These are phyloP conservation scores for Xylariaceae sp. DNA, from an alignment of 2,329 filamentous ascomycete genomes.

Conservation along the genomic window DNA sequence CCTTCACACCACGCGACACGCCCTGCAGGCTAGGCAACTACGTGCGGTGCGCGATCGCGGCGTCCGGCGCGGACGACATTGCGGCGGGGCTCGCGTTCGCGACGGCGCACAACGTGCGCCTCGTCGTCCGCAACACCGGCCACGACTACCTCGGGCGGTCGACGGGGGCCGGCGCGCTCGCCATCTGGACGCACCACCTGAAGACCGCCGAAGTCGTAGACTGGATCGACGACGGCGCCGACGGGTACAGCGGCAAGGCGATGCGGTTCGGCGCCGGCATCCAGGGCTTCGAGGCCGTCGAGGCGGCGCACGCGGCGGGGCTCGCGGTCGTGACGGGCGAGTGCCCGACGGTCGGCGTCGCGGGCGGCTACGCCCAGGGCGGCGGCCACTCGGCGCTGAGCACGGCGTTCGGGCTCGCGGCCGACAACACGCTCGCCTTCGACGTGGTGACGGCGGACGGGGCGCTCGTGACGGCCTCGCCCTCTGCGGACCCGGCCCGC, in stretches of 20 bases:
- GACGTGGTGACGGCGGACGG: slow-evolving; percentile 12
- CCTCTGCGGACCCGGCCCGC: slow-evolving; percentile 31
- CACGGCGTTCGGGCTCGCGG: slow-evolving; percentile 34
- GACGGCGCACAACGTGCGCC: slow-evolving; percentile 37
- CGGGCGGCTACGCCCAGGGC: slow-evolving; percentile 36
- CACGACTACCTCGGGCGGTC: slow-evolving; percentile 53
- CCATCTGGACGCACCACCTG: slow-evolving; percentile 50
- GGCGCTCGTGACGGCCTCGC: slow-evolving; percentile 29
- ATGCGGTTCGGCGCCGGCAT: slow-evolving; percentile 30
- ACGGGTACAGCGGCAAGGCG: slow-evolving; percentile 3
- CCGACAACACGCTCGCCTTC: slow-evolving; percentile 31
- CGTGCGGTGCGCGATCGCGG: slow-evolving; percentile 27
- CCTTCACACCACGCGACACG: slow-evolving; percentile 25
- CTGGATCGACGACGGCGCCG: slow-evolving; percentile 17
- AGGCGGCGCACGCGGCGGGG: slow-evolving; percentile 30
- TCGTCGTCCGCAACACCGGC: slow-evolving; percentile 50
- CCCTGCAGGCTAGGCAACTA: slow-evolving; percentile 33
- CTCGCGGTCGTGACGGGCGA: slow-evolving; percentile 44
- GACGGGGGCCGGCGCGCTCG: slow-evolving; percentile 51
- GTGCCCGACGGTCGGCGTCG: slow-evolving; percentile 27
- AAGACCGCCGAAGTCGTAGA: slow-evolving; percentile 36
- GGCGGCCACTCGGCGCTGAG: slow-evolving; percentile 34
- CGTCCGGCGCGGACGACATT: slow-evolving; percentile 22
- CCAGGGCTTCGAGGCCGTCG: slow-evolving; percentile 36
- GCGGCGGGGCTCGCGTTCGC: slow-evolving; percentile 32